These are phyloP conservation scores for Floccularia luteovirens DNA, from an alignment of 768 basidiomycete species.

Conservation along the genomic window DNA sequence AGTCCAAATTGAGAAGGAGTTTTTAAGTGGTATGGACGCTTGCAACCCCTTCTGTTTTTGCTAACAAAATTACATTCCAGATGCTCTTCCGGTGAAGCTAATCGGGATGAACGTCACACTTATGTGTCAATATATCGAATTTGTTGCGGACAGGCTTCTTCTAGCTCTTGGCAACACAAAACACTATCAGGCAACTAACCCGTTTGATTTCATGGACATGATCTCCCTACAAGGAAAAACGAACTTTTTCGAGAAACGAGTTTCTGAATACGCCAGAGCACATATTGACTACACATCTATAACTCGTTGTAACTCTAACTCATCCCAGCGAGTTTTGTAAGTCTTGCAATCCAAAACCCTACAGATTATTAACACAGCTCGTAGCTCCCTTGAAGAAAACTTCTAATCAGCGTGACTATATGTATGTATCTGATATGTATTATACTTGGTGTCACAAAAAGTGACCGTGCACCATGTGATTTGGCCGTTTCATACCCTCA, in stretches of 20 bases:
- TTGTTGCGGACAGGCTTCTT: constrained; percentile 86
- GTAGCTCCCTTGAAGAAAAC: constrained; percentile 23
- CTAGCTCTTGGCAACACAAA: constrained; percentile 83
- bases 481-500: background rate
- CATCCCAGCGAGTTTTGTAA: constrained; percentile 19
- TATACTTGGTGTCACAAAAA: background rate
- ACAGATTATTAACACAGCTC: background rate
- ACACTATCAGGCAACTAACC: constrained; percentile 69
- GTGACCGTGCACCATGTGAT: background rate
- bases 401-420: too few species aligned
- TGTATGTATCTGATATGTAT: too few species aligned
- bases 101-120: constrained; percentile 92
- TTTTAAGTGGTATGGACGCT: constrained; percentile 60
- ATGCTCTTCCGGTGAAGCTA: constrained; percentile 80
- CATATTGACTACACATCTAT: constrained; percentile 31
- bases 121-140: constrained; percentile 93
- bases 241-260: constrained; percentile 95
- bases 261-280: constrained; percentile 77
- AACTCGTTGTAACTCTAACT: background rate
- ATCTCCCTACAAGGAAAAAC: constrained; percentile 95
- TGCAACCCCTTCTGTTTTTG: constrained; percentile 36
- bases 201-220: constrained; percentile 93
- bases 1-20: constrained; percentile 84
- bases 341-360: constrained; percentile 6
- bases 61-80: constrained; percentile 33